Base-by-base conservation (phyloP, 2,329 filamentous ascomycete genomes). In the Colletotrichum coccodes region DNA sequence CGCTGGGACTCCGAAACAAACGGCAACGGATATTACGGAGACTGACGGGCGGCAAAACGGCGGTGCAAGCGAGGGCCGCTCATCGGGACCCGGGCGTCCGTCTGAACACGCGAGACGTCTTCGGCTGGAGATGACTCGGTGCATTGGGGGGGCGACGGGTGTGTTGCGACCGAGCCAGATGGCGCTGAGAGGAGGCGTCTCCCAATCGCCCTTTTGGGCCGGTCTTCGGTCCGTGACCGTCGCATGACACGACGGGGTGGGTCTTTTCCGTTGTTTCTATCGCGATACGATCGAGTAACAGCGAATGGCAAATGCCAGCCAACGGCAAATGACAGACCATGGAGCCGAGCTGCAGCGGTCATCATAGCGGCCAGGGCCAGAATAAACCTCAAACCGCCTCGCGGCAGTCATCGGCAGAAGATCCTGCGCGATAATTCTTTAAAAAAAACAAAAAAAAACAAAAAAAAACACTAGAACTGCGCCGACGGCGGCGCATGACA, bases 211-310 rank as follows among this genome's bases (percentile, higher is more conserved):
- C 23, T 4, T 40, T 23, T 28, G 21, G 23, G 11, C 26, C 36
- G 23, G 9, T 42, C 18, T n/a, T 34, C 32, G 18, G 36, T 23
- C 21, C 6, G 28, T 26, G 36, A 56, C 14, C 2, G 32, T 30
- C n/a, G 16, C 18, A 30, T 32, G 40, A 38, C 12, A 12, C 18
- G 23, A 57, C 38, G 18, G 36, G 8, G n/a, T 9, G n/a, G 28
- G 18, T 23, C 34, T 21, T 40, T 14, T 8, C 30, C 23, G 4
- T 28, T n/a, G 38, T 23, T 57, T 61, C 23, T 28, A 56, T 62
- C 34, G 40, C 53, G 50, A 57, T 57, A 49, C 12, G 34, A 67
- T 67, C 64, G 64, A 63, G 64, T 67, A 67, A 67, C 23, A 38
- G 50, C 50, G 52, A 28, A 16, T 36, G 16, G 50, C 50, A 57